Evolutionary conservation across 2,329 filamentous ascomycete species (phyloP).

Genomic region (Pezicula carpinea): DNA sequence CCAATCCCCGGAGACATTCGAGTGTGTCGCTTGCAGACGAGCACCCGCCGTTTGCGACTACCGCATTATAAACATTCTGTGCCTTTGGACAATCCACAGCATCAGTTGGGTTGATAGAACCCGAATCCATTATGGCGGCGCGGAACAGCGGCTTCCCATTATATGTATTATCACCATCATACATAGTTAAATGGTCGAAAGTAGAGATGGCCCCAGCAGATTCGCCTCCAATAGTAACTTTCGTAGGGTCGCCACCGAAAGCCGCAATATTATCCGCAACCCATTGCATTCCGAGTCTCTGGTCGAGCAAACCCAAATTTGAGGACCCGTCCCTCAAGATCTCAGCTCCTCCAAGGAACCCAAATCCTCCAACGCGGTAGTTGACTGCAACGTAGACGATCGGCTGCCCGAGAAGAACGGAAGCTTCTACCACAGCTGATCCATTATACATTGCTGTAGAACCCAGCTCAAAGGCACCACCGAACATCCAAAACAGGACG

Average conservation of each 20-base stretch:
- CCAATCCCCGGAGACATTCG: slow-evolving; percentile 57
- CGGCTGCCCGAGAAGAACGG: not conserved
- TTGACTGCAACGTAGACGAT: not conserved
- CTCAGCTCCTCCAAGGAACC: slow-evolving; percentile 67
- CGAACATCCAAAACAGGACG: slow-evolving; percentile 68
- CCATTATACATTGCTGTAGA: slow-evolving; percentile 41
- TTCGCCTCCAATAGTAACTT: slow-evolving; percentile 77
- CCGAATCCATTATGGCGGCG: slow-evolving; percentile 74
- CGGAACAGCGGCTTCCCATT: slow-evolving; percentile 73
- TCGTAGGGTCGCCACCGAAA: slow-evolving; percentile 73
- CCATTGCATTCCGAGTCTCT: slow-evolving; percentile 70
- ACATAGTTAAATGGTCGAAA: slow-evolving; percentile 70
- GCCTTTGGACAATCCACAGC: slow-evolving; percentile 61
- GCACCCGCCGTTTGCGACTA: slow-evolving; percentile 61
- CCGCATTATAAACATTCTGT: slow-evolving; percentile 58
- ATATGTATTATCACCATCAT: slow-evolving; percentile 68
- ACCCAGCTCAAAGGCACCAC: slow-evolving; percentile 58
- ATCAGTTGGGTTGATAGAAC: slow-evolving; percentile 56
- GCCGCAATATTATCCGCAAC: slow-evolving; percentile 70
- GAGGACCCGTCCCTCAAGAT: slow-evolving; percentile 61
- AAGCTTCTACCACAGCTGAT: not conserved
- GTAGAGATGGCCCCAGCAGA: slow-evolving; percentile 66
- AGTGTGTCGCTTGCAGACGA: slow-evolving; percentile 50
- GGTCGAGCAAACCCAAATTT: slow-evolving; percentile 70
- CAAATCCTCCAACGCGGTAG: slow-evolving; percentile 71